phyloP scores from a whole-genome alignment of 805 yeast genomes.

The Schwanniomyces vanrijiae region DNA sequence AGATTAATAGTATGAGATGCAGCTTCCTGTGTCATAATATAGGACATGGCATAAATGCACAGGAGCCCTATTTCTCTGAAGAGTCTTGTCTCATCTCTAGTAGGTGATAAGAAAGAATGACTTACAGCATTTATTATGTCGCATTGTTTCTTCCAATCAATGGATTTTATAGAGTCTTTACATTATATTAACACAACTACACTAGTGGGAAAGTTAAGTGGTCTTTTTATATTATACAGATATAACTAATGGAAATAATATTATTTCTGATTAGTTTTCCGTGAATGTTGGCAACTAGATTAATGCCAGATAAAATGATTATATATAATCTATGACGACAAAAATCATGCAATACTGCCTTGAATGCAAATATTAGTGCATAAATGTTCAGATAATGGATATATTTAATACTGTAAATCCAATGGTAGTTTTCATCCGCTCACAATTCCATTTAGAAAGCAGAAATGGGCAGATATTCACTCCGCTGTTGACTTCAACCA shows the following conservation, averaged over 20 bases:
- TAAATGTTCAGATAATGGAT: not conserved
- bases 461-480: constrained; percentile 8
- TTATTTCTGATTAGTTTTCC: not conserved
- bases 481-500: constrained; percentile 41
- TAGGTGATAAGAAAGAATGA: constrained; percentile 10
- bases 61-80: constrained; percentile 23
- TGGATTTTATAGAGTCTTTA: not conserved
- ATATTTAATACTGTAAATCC: not conserved
- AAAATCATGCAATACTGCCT: not conserved
- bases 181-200: not conserved
- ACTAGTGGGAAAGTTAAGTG: not conserved
- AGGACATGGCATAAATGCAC: constrained; percentile 24
- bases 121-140: not conserved
- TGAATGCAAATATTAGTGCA: too few species aligned
- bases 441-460: not conserved
- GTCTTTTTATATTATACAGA: not conserved
- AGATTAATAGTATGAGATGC: constrained; percentile 28
- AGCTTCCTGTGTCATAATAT: constrained; percentile 29
- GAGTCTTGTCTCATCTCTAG: constrained; percentile 21
- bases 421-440: not conserved
- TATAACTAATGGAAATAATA: not conserved
- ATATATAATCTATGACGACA: not conserved
- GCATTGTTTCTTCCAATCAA: not conserved
- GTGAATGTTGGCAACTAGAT: not conserved
- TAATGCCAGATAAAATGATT: not conserved